These are phyloP conservation scores for Whalleya microplaca DNA, from an alignment of 2,329 filamentous ascomycete genomes.

Conservation along the genomic window DNA sequence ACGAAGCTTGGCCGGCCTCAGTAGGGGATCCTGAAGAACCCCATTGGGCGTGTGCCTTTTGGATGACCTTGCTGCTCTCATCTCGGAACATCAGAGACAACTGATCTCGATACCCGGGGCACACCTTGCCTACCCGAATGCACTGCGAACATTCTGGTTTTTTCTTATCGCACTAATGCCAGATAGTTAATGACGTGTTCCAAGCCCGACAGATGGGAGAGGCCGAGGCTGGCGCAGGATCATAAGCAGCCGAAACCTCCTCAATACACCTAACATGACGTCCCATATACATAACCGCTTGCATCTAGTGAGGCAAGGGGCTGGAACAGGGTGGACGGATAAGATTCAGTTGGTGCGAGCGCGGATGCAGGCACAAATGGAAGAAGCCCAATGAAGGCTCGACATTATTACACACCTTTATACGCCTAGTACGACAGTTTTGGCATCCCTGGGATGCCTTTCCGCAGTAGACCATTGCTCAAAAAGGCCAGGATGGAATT, in stretches of 20 bases:
- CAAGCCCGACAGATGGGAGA: conserved; percentile 14
- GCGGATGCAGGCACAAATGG: conserved; percentile 6
- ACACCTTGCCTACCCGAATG: conserved; percentile 60
- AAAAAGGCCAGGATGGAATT: conserved; percentile 23
- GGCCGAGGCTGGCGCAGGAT: conserved; percentile 3
- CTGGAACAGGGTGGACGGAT: not conserved
- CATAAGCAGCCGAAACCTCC: conserved; percentile 6
- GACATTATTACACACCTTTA: conserved; percentile 50
- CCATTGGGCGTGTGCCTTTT: conserved; percentile 60
- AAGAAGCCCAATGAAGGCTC: conserved; percentile 12
- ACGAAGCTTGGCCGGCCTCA: conserved; percentile 28
- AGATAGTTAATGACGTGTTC: conserved; percentile 19
- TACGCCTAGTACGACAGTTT: conserved; percentile 56
- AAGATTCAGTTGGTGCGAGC: conserved; percentile 3
- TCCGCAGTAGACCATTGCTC: conserved; percentile 58
- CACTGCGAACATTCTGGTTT: conserved; percentile 66
- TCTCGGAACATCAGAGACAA: conserved; percentile 69
- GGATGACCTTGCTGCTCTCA: conserved; percentile 65
- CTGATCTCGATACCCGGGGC: conserved; percentile 67
- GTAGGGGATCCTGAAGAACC: conserved; percentile 39
- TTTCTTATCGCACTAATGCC: conserved; percentile 60
- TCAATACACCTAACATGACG: conserved; percentile 6
- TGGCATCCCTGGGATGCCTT: conserved; percentile 61
- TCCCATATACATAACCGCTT: conserved; percentile 7
- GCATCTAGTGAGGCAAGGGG: conserved; percentile 4